A percentile compares a stretch with the other conserved stretches of the same genome.
Evolutionary conservation across 306 rosid genomes (phyloP).

Genomic region (Fragaria ananassa): DNA sequence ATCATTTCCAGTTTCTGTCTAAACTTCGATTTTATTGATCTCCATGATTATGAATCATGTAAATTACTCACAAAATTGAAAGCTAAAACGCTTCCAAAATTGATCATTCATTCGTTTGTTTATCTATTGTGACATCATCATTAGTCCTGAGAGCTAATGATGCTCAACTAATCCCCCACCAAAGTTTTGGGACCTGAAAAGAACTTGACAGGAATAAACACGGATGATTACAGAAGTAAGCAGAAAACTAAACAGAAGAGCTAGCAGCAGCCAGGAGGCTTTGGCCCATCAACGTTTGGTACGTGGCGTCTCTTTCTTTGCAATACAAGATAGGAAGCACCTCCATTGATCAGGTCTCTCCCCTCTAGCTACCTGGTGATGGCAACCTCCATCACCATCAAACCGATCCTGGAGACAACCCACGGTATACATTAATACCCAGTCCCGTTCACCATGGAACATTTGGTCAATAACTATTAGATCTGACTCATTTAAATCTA

Average conservation of each 20-base stretch:
- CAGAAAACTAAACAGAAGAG: not conserved
- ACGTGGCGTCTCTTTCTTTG: constrained; percentile 25
- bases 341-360: not conserved
- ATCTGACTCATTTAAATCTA: no score
- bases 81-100: no score
- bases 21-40: no score
- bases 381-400: constrained; percentile 16
- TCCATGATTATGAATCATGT: no score
- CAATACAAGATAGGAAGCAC: constrained; percentile 6
- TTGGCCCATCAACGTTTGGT: not conserved
- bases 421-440: not conserved
- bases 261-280: constrained; percentile 1
- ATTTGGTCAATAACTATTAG: no score
- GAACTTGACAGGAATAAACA: not conserved
- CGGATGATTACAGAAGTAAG: not conserved
- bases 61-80: no score
- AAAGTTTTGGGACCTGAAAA: not conserved
- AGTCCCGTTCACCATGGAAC: no score
- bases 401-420: constrained; percentile 13
- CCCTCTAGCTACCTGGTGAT: not conserved
- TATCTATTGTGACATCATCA: constrained; percentile 11
- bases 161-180: not conserved
- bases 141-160: constrained; percentile 8
- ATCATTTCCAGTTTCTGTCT: no score
- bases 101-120: not conserved